phyloP scores from a whole-genome alignment of 257 asterid species.

The Nicotiana attenuata region DNA sequence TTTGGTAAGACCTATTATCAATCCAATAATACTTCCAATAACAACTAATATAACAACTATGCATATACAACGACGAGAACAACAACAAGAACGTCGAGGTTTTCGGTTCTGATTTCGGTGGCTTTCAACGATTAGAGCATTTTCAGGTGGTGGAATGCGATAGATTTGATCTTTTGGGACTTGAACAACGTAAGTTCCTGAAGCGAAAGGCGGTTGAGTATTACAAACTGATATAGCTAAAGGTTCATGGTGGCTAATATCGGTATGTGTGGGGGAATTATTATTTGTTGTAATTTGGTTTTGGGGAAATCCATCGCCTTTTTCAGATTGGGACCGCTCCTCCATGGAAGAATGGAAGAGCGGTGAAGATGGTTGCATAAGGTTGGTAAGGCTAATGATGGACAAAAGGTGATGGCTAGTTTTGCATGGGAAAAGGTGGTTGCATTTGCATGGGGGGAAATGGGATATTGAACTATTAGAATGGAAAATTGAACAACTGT shows the following conservation, averaged over 20 bases:
- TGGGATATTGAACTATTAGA: not conserved
- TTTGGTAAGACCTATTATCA: not conserved
- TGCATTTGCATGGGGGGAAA: not conserved
- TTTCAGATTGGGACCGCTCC: conserved; percentile 21
- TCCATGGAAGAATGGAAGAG: conserved; percentile 32
- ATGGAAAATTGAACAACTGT: not conserved
- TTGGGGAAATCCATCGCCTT: not conserved
- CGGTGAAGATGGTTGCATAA: not conserved
- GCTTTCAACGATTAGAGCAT: conserved; percentile 21
- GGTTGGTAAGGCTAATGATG: not conserved
- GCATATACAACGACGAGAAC: conserved; percentile 14
- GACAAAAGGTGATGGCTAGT: not conserved
- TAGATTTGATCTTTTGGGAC: conserved; percentile 41
- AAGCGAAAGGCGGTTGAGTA: not conserved
- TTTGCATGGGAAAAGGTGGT: conserved; percentile 2
- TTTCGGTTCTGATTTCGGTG: not conserved
- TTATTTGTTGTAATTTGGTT: not conserved
- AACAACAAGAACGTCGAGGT: conserved; percentile 3
- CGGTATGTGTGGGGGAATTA: not conserved
- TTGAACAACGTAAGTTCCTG: conserved; percentile 36
- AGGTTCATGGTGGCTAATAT: not conserved
- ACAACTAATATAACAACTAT: not conserved
- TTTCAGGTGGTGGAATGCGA: conserved; percentile 37
- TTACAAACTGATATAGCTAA: not conserved
- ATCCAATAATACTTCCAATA: not conserved